Evolutionary conservation across 176 grass and related monocot species (phyloP).

Genomic region (Aegilops speltoides): DNA sequence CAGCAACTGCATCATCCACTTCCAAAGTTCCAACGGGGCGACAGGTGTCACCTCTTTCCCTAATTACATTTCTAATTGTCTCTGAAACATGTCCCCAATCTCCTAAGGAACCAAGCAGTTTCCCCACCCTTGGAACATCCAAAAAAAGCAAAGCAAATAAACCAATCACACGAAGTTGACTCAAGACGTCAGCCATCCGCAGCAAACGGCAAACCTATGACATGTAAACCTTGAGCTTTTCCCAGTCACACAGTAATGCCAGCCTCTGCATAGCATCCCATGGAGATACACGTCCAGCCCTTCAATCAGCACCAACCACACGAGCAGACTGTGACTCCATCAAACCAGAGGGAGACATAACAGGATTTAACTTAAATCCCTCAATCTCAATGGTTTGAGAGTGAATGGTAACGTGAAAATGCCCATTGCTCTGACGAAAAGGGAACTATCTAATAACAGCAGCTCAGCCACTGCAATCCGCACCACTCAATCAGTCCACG

Average conservation of each 20-base stretch:
- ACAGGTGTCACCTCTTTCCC: background rate
- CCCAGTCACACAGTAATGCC: background rate
- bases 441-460: background rate
- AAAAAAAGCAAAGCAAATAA: background rate
- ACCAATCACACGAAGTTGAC: background rate
- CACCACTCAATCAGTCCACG: background rate
- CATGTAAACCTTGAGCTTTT: background rate
- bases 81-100: background rate
- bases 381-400: background rate
- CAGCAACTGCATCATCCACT: background rate
- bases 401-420: background rate
- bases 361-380: background rate
- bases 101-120: background rate
- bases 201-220: background rate
- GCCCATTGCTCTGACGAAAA: background rate
- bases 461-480: background rate
- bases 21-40: background rate
- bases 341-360: background rate
- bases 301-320: background rate
- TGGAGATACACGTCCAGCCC: background rate
- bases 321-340: background rate
- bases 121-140: background rate
- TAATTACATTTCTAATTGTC: background rate
- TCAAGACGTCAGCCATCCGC: background rate
- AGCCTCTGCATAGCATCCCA: background rate